Evolutionary conservation across 2,329 filamentous ascomycete species (phyloP).

Genomic region (Stylonectria norvegica): DNA sequence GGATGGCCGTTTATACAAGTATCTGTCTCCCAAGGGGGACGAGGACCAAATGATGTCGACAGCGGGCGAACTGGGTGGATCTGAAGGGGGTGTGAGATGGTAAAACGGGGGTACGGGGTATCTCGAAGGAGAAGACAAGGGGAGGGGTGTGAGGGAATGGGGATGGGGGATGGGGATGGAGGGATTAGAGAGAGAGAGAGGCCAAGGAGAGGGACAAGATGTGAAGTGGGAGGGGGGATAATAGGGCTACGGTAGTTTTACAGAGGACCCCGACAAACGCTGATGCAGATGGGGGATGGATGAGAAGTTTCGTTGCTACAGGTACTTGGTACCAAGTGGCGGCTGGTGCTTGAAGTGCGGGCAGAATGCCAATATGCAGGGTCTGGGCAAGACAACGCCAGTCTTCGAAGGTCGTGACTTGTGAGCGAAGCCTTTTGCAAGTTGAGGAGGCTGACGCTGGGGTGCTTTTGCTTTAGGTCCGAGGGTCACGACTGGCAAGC

Average conservation of each 20-base stretch:
- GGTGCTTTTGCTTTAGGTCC: too few species aligned
- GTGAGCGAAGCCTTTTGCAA: too few species aligned
- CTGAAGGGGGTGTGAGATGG: slow-evolving; percentile 22
- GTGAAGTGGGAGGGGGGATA: slow-evolving; percentile 20
- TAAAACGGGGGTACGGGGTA: slow-evolving; percentile 20
- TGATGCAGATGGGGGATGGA: slow-evolving; percentile 6
- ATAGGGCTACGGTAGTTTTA: slow-evolving; percentile 32
- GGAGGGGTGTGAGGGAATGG: neutral
- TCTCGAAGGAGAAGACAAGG: slow-evolving; percentile 13
- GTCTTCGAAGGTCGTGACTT: too few species aligned
- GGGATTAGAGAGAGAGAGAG: slow-evolving; percentile 8
- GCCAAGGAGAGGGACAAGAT: slow-evolving; percentile 10
- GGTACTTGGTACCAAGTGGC: too few species aligned
- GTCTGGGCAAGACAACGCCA: too few species aligned
- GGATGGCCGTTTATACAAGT: slow-evolving; percentile 22
- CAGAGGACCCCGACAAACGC: slow-evolving; percentile 17
- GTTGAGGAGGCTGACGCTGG: neutral
- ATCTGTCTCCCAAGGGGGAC: slow-evolving; percentile 9
- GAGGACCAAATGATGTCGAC: slow-evolving; percentile 18
- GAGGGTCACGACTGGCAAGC: slow-evolving; percentile 21
- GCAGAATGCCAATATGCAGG: too few species aligned
- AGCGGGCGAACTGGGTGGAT: slow-evolving; percentile 17
- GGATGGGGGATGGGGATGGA: slow-evolving; percentile 6
- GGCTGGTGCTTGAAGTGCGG: too few species aligned
- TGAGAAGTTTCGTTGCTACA: slow-evolving; percentile 17